Evolutionary conservation across 805 yeast genomes (phyloP).

Genomic region (Starmerella sirachaensis): DNA sequence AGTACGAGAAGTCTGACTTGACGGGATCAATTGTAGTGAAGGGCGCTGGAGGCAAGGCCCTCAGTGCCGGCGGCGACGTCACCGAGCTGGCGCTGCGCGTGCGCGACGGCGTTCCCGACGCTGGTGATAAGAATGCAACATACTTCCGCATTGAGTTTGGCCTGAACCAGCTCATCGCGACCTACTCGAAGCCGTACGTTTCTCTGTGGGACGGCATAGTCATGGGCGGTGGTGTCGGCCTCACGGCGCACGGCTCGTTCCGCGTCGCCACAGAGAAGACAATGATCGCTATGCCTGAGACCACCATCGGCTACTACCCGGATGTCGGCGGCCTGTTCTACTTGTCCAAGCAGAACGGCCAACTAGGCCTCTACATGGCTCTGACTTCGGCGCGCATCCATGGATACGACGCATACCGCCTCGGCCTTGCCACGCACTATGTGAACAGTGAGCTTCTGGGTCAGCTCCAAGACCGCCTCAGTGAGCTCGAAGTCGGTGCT

Average conservation of each 20-base stretch:
- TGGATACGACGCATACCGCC: slow-evolving; percentile 70
- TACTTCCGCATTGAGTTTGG: slow-evolving; percentile 75
- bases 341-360: slow-evolving; percentile 68
- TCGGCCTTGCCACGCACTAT: slow-evolving; percentile 86
- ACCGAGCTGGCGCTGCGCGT: slow-evolving; percentile 49
- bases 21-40: slow-evolving; percentile 57
- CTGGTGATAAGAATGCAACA: slow-evolving; percentile 41
- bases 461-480: slow-evolving; percentile 52
- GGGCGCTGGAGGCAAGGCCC: slow-evolving; percentile 50
- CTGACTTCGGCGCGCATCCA: slow-evolving; percentile 68
- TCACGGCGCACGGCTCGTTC: slow-evolving; percentile 82
- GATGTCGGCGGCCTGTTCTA: slow-evolving; percentile 93
- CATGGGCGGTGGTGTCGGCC: slow-evolving; percentile 97
- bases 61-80: slow-evolving; percentile 97
- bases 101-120: slow-evolving; percentile 32
- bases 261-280: slow-evolving; percentile 88
- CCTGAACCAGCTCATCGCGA: slow-evolving; percentile 63
- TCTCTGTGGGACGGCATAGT: slow-evolving; percentile 81
- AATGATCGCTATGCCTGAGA: slow-evolving; percentile 93
- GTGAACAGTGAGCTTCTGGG: slow-evolving; percentile 55
- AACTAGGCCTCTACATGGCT: slow-evolving; percentile 75
- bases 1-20: slow-evolving; percentile 57
- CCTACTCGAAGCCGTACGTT: slow-evolving; percentile 80
- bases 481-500: slow-evolving; percentile 39
- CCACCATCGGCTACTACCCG: slow-evolving; percentile 90